phyloP scores from a whole-genome alignment of 1,284 basidiomycete species.

The Cerioporus squamosus region DNA sequence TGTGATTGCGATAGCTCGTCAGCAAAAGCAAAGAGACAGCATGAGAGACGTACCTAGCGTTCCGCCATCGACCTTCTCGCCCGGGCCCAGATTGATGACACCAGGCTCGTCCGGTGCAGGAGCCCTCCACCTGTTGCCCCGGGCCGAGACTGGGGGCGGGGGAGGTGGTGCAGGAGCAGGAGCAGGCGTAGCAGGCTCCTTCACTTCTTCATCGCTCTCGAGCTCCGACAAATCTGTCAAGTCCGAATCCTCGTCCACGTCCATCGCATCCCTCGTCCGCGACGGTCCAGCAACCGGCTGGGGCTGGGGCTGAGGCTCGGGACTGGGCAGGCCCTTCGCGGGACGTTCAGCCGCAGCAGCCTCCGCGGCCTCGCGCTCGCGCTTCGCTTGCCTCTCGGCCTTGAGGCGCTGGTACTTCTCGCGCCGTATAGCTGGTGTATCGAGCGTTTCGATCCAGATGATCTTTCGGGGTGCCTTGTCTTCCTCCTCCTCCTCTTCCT shows the following conservation, averaged over 20 bases:
- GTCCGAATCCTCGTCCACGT: conserved; percentile 15
- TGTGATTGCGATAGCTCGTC: conserved; percentile 17
- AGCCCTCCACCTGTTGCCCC: not conserved
- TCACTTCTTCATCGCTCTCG: conserved; percentile 6
- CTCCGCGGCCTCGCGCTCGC: conserved; percentile 13
- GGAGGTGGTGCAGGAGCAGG: not conserved
- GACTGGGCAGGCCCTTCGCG: not conserved
- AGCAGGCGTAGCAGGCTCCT: not conserved
- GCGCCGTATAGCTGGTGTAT: conserved; percentile 66
- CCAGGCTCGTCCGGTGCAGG: conserved; percentile 18
- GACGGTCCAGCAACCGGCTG: conserved; percentile 7
- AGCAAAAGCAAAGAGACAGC: not conserved
- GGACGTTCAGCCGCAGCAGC: conserved; percentile 2
- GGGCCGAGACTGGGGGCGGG: not conserved
- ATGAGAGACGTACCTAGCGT: conserved; percentile 39
- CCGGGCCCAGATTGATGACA: conserved; percentile 29
- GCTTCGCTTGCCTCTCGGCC: conserved; percentile 39
- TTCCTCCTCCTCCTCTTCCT: conserved; percentile 9
- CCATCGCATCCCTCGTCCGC: conserved; percentile 4
- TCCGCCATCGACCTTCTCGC: conserved; percentile 38
- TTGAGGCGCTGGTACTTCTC: conserved; percentile 55
- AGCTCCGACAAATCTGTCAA: conserved; percentile 14
- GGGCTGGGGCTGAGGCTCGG: not conserved
- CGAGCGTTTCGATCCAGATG: conserved; percentile 68
- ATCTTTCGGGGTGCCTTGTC: conserved; percentile 15